Conservation (phyloP, 192 early-diverging fungal genomes). For the Coemansia sp. region DNA sequence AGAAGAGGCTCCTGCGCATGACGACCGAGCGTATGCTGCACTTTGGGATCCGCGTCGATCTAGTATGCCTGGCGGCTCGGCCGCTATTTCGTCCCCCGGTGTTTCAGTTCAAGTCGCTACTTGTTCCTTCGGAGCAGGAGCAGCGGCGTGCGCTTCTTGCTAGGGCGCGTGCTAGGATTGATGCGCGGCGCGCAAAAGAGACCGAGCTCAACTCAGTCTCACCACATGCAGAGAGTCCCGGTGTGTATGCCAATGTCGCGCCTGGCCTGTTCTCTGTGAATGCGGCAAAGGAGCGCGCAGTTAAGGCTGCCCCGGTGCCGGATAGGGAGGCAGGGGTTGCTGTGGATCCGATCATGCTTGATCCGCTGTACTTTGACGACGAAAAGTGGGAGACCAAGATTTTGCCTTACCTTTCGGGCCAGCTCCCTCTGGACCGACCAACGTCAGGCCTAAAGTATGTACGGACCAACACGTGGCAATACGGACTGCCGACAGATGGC, state of each 20-base stretch:
- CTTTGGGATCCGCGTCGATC: constrained; percentile 85
- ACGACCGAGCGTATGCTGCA: constrained; percentile 95
- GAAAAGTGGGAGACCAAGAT: constrained; percentile 35
- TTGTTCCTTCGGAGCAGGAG: constrained; percentile 46
- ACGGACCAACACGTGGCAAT: not conserved
- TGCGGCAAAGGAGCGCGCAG: constrained; percentile 33
- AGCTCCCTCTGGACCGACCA: not conserved
- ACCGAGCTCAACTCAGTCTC: constrained; percentile 31
- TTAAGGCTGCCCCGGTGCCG: constrained; percentile 5
- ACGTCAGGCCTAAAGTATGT: not conserved
- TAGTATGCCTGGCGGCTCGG: constrained; percentile 84
- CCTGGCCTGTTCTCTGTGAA: constrained; percentile 1
- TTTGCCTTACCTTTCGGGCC: constrained; percentile 20
- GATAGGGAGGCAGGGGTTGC: constrained; percentile 9
- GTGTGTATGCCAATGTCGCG: constrained; percentile 1
- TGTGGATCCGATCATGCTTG: constrained; percentile 47
- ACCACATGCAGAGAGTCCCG: constrained; percentile 36
- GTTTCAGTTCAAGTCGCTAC: constrained; percentile 70
- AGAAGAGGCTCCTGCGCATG: constrained; percentile 80
- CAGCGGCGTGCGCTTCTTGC: constrained; percentile 22
- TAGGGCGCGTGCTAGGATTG: constrained; percentile 3
- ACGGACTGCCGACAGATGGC: not conserved
- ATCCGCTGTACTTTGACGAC: constrained; percentile 52
- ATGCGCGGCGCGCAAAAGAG: constrained; percentile 21
- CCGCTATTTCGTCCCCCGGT: constrained; percentile 90